A percentile compares a stretch with the other conserved stretches of the same genome.
Conservation (phyloP, 768 basidiomycete genomes). For the Serendipita sp. region DNA sequence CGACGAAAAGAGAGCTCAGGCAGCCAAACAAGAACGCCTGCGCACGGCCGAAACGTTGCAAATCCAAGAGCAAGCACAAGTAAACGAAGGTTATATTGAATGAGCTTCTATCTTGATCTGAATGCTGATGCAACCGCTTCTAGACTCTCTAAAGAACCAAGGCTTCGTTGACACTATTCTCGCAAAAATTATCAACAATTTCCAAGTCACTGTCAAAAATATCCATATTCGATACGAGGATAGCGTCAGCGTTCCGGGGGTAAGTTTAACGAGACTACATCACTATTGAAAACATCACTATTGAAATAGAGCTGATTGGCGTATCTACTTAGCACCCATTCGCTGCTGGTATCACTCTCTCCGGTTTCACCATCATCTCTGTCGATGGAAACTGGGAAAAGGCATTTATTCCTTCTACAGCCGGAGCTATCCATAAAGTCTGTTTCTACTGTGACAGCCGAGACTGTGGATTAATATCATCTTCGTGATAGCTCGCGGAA, state of each 20-base stretch:
- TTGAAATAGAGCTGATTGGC: not conserved
- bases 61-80: slow-evolving; percentile 33
- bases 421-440: slow-evolving; percentile 81
- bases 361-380: slow-evolving; percentile 75
- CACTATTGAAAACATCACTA: not conserved
- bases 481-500: slow-evolving; percentile 47
- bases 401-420: slow-evolving; percentile 80
- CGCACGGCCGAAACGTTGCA: slow-evolving; percentile 76
- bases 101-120: too few species aligned
- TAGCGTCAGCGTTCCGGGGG: slow-evolving; percentile 79
- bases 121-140: not conserved
- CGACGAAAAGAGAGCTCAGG: slow-evolving; percentile 66
- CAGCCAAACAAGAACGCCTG: slow-evolving; percentile 75
- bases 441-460: slow-evolving; percentile 4
- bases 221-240: slow-evolving; percentile 97
- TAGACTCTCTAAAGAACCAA: slow-evolving; percentile 54
- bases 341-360: slow-evolving; percentile 75
- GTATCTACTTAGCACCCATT: slow-evolving; percentile 62
- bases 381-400: slow-evolving; percentile 78
- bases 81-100: slow-evolving; percentile 9
- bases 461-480: not conserved
- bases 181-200: slow-evolving; percentile 83
- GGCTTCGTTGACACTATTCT: slow-evolving; percentile 68
- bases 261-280: slow-evolving; percentile 24
- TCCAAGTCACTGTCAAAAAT: slow-evolving; percentile 89